Conservation (phyloP, 1,139 yeast species). For the Diutina sp. region DNA sequence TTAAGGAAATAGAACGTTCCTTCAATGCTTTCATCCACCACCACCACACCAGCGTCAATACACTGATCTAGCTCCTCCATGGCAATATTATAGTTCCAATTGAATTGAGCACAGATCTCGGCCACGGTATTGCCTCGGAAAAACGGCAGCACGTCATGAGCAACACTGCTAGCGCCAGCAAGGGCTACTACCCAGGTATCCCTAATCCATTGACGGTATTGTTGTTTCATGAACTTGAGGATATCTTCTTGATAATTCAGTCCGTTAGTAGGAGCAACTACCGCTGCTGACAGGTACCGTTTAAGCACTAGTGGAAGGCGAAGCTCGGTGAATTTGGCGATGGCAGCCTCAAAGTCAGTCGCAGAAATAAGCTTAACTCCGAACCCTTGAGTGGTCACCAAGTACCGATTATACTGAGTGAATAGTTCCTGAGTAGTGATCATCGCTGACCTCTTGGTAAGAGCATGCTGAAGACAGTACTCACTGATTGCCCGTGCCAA, state of each 20-base stretch:
- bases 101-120: slow-evolving; percentile 23
- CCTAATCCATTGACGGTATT: not conserved
- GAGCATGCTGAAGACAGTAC: slow-evolving; percentile 23
- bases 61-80: slow-evolving; percentile 56
- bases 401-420: slow-evolving; percentile 29
- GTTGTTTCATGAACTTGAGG: not conserved
- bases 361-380: slow-evolving; percentile 24
- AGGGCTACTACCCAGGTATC: not conserved
- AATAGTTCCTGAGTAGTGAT: slow-evolving; percentile 29
- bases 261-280: slow-evolving; percentile 8
- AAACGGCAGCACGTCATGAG: not conserved
- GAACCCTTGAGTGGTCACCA: slow-evolving; percentile 26
- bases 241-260: not conserved
- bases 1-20: slow-evolving; percentile 39
- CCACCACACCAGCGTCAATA: slow-evolving; percentile 41
- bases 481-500: slow-evolving; percentile 39
- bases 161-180: not conserved
- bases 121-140: slow-evolving; percentile 26
- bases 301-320: slow-evolving; percentile 20
- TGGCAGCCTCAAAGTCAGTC: slow-evolving; percentile 18
- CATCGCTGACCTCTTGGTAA: slow-evolving; percentile 23
- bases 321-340: slow-evolving; percentile 18
- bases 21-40: slow-evolving; percentile 53
- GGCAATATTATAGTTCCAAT: slow-evolving; percentile 62
- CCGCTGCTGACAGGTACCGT: slow-evolving; percentile 22